Conservation (phyloP, 108 stramenopile species). For the Skeletonema costatum region DNA sequence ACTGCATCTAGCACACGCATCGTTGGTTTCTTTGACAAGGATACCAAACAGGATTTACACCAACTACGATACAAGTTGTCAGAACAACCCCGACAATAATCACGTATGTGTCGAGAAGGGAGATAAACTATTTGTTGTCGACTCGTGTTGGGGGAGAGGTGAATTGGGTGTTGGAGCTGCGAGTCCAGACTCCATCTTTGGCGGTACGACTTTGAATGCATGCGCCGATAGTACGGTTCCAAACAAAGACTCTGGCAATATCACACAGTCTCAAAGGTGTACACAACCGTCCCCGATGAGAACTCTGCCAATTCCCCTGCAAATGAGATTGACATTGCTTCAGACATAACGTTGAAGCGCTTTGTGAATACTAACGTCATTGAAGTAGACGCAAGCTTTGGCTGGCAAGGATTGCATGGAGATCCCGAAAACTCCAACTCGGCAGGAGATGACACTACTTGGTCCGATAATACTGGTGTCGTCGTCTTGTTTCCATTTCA, state of each 20-base stretch:
- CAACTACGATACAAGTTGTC: constrained; percentile 62
- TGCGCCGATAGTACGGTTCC: constrained; percentile 39
- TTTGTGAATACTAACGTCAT: constrained; percentile 61
- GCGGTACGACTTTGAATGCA: constrained; percentile 40
- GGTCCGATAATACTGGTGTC: constrained; percentile 54
- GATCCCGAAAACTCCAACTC: constrained; percentile 46
- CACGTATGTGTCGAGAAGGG: constrained; percentile 71
- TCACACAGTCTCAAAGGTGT: constrained; percentile 64
- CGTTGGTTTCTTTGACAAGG: constrained; percentile 59
- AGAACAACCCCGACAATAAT: constrained; percentile 35
- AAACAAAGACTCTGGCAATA: constrained; percentile 49
- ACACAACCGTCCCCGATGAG: constrained; percentile 26
- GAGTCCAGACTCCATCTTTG: constrained; percentile 48
- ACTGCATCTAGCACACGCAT: constrained; percentile 42
- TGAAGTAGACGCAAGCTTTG: constrained; percentile 58
- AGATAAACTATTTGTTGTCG: constrained; percentile 61
- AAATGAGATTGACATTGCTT: constrained; percentile 29
- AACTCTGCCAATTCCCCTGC: constrained; percentile 32
- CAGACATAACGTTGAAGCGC: constrained; percentile 37
- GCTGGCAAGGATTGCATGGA: constrained; percentile 57
- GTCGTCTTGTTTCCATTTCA: constrained; percentile 69
- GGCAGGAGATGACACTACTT: constrained; percentile 16
- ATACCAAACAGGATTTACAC: constrained; percentile 59
- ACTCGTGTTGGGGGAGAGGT: constrained; percentile 52
- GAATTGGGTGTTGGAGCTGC: constrained; percentile 45